Base-by-base conservation (phyloP, 768 basidiomycete genomes). In the Mycena capillaripes region DNA sequence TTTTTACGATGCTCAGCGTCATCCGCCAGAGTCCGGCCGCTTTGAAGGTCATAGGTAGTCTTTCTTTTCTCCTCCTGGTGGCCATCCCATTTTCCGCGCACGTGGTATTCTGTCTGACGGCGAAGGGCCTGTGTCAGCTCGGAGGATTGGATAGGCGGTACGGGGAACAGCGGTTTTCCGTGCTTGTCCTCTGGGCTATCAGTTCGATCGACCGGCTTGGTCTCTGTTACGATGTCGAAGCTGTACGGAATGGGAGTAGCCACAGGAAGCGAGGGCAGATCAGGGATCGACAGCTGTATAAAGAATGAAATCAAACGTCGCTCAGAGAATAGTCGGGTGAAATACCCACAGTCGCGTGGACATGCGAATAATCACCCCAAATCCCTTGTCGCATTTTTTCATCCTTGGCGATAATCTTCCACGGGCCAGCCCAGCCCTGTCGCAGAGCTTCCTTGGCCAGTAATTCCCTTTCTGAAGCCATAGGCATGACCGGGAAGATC, bases 131-230 rank as follows among this genome's bases (percentile, higher is more conserved):
- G 36, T 25, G 36, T 25, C 52, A 64, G 9, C 34, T 64, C 27
- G 4, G 38, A 59, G 23, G 58, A 59, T 19, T 29, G n/a, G 8
- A 52, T 52, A 3, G 68, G 68, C 2, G 60, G 60, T 7, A 25
- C 60, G 21, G 68, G 59, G 60, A 69, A 69, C 11, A 69, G 60
- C 60, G 68, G 36, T 44, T 62, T 69, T 17, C 53, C 53, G 59
- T 53, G 67, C 50, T 69, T 69, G 34, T 62, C 59, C 32, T 42
- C 48, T n/a, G 68, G 50, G 27, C 56, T 21, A 16, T 68, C 57
- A 1, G 65, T 48, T 10, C 32, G 59, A 21, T 19, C 19, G 9
- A 55, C 23, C 0, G 53, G n/a, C 50, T 69, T 69, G 44, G 67
- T 69, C 23, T 69, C 68, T 27, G 59, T 69, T 6, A 48, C 36